Base-by-base conservation (phyloP, 2,329 filamentous ascomycete species). In the Fusarium pseudoanthophilum region DNA sequence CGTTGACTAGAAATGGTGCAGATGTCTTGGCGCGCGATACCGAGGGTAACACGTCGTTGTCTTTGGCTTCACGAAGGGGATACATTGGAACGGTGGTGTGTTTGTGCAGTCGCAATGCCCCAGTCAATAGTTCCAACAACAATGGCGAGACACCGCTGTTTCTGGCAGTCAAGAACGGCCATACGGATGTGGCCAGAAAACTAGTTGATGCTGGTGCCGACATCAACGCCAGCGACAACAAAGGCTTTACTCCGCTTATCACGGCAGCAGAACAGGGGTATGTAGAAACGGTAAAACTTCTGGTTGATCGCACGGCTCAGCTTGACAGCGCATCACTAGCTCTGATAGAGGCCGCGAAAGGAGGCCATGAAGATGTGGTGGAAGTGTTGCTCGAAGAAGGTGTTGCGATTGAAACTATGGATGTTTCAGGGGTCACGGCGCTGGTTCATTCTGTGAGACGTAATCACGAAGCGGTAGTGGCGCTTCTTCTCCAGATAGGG, bases 261-360 rank as follows among this genome's bases (percentile, higher is more conserved):
- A 4, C 7, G 4, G 28, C 18, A 16, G 26, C 45, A n/a, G 10
- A 4, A n/a, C 28, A 32, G 46, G 46, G 46, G 3, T 2, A 49
- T 16, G 0, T 11, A 3, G 14, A 49, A 5, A n/a, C 6, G 0
- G 28, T 32, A 2, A 32, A 1, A 16, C 28, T 49, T n/a, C 6
- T 49, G 14, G 1, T 49, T 3, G 28, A 11, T 10, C 14, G 28
- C 1, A 30, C n/a, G 5, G 28, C 46, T 32, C 14, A 32, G 11
- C 9, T 32, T 21, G 6, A 49, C 18, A 30, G 26, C 4, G 15
- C 0, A 49, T 30, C 20, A 21, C 4, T 11, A 1, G 28, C 46
- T 16, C 14, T 48, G 13, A 48, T 48, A 2, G 45, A 48, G 13
- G 45, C 45, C 0, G 26, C 45, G 1, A 48, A n/a, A 11, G 20